These are phyloP conservation scores for Martiniozyma abietophila DNA, from an alignment of 805 yeast genomes.

Conservation along the genomic window DNA sequence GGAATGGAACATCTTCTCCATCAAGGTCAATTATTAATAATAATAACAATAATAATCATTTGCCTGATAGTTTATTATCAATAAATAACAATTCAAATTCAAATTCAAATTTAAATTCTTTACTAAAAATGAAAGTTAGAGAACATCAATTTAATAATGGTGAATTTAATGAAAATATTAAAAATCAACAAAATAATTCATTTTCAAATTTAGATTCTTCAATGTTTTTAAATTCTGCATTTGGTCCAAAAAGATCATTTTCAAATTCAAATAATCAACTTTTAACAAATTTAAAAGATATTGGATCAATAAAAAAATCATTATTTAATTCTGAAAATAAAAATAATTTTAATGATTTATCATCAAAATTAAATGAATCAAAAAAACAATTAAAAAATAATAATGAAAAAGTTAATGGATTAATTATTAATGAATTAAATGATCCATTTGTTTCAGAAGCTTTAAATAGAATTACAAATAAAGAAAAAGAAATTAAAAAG, in stretches of 20 bases:
- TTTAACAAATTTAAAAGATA: conserved; percentile 2
- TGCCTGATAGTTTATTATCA: no score
- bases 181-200: background rate
- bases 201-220: background rate
- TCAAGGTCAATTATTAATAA: conserved; percentile 2
- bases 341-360: no score
- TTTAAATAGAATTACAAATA: conserved; percentile 34
- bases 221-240: conserved; percentile 6
- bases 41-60: no score
- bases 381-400: no score
- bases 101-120: no score
- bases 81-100: no score
- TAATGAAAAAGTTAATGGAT: no score
- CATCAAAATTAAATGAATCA: no score
- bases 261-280: background rate
- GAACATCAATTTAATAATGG: conserved; percentile 8
- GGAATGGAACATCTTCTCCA: conserved; percentile 5
- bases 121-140: conserved; percentile 6
- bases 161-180: conserved; percentile 2
- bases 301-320: background rate
- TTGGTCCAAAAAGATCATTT: conserved; percentile 2
- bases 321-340: no score
- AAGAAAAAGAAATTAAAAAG: conserved; percentile 29
- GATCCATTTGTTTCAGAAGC: conserved; percentile 30
- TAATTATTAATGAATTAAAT: conserved; percentile 4